These are phyloP conservation scores for Acacia crassicarpa DNA, from an alignment of 306 rosid genomes.

Conservation along the genomic window DNA sequence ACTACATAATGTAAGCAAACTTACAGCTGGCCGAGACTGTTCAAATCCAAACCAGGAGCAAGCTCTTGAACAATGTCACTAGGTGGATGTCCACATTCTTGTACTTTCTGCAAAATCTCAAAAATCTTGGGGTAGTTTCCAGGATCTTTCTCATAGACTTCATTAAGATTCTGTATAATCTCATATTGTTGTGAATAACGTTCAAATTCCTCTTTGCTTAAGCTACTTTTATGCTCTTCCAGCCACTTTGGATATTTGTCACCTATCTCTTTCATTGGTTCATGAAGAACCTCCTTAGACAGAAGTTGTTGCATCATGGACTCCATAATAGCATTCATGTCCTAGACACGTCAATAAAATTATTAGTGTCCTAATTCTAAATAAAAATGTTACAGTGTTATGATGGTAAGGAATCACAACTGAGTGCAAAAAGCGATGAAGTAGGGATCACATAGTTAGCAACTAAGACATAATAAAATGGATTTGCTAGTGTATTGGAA, in stretches of 20 bases:
- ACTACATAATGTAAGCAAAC: slow-evolving; percentile 31
- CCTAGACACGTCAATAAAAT: slow-evolving; percentile 41
- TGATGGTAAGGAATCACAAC: background rate
- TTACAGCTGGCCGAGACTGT: slow-evolving; percentile 85
- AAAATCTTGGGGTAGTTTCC: slow-evolving; percentile 74
- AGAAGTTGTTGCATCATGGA: slow-evolving; percentile 96
- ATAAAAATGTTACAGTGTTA: background rate
- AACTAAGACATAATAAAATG: background rate
- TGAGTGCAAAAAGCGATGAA: background rate
- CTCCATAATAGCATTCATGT: slow-evolving; percentile 89
- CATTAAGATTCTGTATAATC: slow-evolving; percentile 71
- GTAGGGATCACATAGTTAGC: background rate
- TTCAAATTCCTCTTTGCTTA: slow-evolving; percentile 75
- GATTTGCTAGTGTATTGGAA: background rate
- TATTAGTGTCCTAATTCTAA: slow-evolving; percentile 21
- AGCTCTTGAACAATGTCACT: slow-evolving; percentile 81
- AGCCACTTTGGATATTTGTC: slow-evolving; percentile 97
- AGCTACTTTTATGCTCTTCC: slow-evolving; percentile 74
- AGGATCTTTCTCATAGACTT: slow-evolving; percentile 75
- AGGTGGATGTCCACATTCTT: slow-evolving; percentile 98
- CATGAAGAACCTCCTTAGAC: slow-evolving; percentile 94
- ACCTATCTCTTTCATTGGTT: slow-evolving; percentile 97
- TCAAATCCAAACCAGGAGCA: slow-evolving; percentile 81
- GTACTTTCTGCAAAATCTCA: slow-evolving; percentile 98
- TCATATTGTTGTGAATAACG: slow-evolving; percentile 64